Evolutionary conservation across 345 rosid genomes (phyloP), one percentile per base, ranked within the genome.

Genomic region (Arabidopsis suecica): DNA sequence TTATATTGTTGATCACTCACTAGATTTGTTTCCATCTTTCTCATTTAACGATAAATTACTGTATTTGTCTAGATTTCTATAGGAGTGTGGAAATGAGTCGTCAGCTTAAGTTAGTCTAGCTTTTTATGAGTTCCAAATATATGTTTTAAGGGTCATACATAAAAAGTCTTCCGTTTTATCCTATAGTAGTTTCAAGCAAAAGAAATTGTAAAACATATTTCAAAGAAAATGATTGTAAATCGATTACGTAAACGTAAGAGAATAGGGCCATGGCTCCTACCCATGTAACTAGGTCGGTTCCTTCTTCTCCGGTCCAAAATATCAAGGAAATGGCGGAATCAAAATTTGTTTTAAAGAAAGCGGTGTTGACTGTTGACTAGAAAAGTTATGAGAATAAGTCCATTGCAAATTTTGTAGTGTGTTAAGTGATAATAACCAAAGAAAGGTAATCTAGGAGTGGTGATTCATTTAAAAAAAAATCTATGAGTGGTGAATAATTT

Each of bases 11-110:
- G 57, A 65, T 65, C 72, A 47, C 41, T 37, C 25, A 9, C 7
- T 12, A 32, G 20, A 57, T 58, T 20, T 73, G 51, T 56, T 65
- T 65, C 72, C 60, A 56, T 56, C 36, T 45, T 54, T 8, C 33
- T 38, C 38, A 7, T 68, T 32, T 66, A 74, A 66, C 78, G 37
- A 49, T 66, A 74, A 66, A 37, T 11, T 37, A 74, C 61, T 74
- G 41, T 68, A 20, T 75, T 75, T 60, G 47, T 20, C 68, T 75
- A 25, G 6, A 65, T 28, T 25, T 60, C 1, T 48, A 50, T 0
- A 50, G 28, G 6, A 20, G 30, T 50, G 13, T 50, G 2, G 11
- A 50, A 50, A 9, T 50, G 30, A 50, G 9, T 50, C 32, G 9
- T 48, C 18, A 48, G 25, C 32, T 47, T 47, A 16, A 47, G 22